Conservation (phyloP, 352 stramenopile genomes). For the Phytophthora hibernalis region DNA sequence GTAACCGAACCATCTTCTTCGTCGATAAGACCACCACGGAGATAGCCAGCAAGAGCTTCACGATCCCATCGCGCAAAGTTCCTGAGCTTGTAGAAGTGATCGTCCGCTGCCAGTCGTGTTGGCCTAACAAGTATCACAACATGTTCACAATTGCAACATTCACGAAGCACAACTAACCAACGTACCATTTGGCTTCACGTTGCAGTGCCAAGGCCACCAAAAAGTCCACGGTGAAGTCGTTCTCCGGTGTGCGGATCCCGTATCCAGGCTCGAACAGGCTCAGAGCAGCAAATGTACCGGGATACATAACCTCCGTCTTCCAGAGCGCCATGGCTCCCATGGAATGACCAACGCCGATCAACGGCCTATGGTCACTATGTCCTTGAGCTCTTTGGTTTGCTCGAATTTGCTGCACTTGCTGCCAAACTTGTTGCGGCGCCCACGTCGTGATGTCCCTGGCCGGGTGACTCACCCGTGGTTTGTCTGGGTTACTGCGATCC, state of each 20-base stretch:
- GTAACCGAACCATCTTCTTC: constrained; percentile 33
- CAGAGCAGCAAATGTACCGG: constrained; percentile 48
- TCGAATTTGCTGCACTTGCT: constrained; percentile 35
- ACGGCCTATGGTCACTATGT: constrained; percentile 25
- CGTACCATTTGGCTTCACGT: constrained; percentile 34
- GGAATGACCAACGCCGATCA: constrained; percentile 63
- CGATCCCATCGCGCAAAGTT: constrained; percentile 47
- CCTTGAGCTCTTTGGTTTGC: constrained; percentile 20
- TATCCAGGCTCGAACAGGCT: constrained; percentile 55
- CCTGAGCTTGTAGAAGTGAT: constrained; percentile 36
- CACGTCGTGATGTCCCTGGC: constrained; percentile 35
- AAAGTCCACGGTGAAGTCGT: constrained; percentile 35
- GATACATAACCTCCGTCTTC: constrained; percentile 46
- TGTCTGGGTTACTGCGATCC: constrained; percentile 34
- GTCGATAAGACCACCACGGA: constrained; percentile 34
- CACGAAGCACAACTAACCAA: neutral
- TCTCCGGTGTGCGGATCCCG: constrained; percentile 25
- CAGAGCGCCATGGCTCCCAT: constrained; percentile 56
- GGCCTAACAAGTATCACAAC: constrained; percentile 17
- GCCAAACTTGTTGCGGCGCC: constrained; percentile 33
- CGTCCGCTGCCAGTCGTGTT: constrained; percentile 25
- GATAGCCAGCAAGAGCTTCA: constrained; percentile 36
- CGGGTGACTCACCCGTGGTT: constrained; percentile 49
- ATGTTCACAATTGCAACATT: neutral
- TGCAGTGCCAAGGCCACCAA: constrained; percentile 33